Conservation (phyloP, 2,329 filamentous ascomycete species). For the Ophiostoma sp. region DNA sequence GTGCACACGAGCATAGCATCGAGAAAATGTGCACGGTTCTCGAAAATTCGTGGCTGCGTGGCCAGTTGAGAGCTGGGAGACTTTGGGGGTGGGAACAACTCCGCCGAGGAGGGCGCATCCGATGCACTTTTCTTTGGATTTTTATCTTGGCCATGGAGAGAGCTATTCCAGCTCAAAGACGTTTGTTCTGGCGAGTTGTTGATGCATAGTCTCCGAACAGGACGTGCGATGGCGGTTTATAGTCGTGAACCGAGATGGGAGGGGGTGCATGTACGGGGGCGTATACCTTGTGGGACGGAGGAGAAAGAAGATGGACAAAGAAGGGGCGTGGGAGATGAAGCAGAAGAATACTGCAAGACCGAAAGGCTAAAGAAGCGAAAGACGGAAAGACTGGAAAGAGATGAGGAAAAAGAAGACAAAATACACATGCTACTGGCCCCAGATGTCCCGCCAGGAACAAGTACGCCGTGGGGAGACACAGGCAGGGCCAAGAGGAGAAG, state of each 20-base stretch:
- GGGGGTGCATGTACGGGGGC: not conserved
- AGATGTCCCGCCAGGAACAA: not conserved
- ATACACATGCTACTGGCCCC: not conserved
- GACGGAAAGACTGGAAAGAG: not conserved
- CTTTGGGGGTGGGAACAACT: not conserved
- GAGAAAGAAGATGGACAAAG: not conserved
- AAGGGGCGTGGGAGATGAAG: not conserved
- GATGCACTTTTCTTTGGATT: not conserved
- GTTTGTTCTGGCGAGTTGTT: not conserved
- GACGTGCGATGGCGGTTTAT: not conserved
- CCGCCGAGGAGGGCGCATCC: not conserved
- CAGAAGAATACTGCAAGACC: not conserved
- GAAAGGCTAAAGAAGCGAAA: not conserved
- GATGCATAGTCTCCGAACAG: conserved; percentile 12
- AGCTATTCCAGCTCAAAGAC: not conserved
- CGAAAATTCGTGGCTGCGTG: not conserved
- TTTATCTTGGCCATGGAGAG: too few species aligned
- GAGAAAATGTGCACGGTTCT: not conserved
- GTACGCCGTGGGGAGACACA: not conserved
- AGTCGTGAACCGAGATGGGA: not conserved
- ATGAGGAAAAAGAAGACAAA: not conserved
- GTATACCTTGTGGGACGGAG: not conserved
- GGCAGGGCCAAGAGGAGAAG: too few species aligned
- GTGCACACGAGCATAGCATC: not conserved
- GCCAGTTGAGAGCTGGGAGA: not conserved